These are phyloP conservation scores for Oryza longistaminata DNA, from an alignment of 176 grass and related monocot species.

Conservation along the genomic window DNA sequence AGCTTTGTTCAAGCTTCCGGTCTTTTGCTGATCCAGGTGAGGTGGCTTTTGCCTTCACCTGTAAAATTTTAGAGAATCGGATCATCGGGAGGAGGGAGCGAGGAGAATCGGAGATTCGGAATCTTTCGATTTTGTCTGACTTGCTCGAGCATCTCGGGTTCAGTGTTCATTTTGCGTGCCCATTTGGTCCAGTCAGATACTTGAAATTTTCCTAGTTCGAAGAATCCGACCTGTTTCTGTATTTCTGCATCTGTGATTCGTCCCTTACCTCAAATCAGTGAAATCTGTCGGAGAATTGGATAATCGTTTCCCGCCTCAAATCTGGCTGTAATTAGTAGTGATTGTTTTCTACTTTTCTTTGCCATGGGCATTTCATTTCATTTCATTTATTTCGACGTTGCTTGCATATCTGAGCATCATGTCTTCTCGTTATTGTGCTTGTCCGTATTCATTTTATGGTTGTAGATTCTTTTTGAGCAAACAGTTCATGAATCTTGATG, in stretches of 20 bases:
- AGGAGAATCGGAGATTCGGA: not conserved
- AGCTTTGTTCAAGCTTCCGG: not conserved
- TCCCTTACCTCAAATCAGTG: not conserved
- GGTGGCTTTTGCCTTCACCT: not conserved
- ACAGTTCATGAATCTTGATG: not conserved
- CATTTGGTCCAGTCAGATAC: not conserved
- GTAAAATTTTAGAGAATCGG: not conserved
- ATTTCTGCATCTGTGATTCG: not conserved
- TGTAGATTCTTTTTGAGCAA: not conserved
- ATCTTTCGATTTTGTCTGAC: not conserved
- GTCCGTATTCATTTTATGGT: not conserved
- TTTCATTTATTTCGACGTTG: not conserved
- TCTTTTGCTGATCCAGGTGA: conserved; percentile 16
- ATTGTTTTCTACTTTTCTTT: not conserved
- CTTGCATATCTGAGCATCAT: not conserved
- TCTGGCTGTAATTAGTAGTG: not conserved
- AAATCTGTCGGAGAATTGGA: not conserved
- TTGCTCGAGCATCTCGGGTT: not conserved
- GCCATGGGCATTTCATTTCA: not conserved
- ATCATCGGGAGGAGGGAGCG: not conserved
- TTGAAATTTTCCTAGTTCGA: not conserved
- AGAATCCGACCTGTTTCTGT: not conserved
- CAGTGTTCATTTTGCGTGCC: not conserved
- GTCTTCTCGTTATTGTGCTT: not conserved
- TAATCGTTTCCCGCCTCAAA: not conserved